These are phyloP conservation scores for Euclidium syriacum DNA, from an alignment of 345 rosid genomes.

Conservation along the genomic window DNA sequence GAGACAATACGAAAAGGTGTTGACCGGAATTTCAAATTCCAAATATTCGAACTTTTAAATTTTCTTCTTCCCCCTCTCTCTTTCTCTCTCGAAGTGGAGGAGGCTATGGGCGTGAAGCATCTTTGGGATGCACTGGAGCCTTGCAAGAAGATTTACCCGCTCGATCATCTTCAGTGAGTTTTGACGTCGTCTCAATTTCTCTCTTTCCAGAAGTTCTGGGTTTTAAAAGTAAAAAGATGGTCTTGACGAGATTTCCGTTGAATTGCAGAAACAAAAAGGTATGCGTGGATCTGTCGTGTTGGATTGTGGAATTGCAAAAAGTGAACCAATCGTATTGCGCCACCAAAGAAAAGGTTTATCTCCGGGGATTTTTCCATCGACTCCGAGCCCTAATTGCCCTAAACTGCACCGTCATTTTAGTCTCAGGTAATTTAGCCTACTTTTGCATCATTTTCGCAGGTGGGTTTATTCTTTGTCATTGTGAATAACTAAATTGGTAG, in stretches of 20 bases:
- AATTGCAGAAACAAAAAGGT: conserved; percentile 68
- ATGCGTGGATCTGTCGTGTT: conserved; percentile 92
- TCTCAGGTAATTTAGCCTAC: conserved; percentile 41
- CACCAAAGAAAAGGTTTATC: conserved; percentile 51
- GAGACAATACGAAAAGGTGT: not conserved
- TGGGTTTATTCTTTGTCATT: not conserved
- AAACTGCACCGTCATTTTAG: conserved; percentile 74
- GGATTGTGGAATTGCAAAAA: conserved; percentile 82
- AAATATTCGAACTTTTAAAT: conserved; percentile 11
- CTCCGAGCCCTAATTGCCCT: conserved; percentile 85
- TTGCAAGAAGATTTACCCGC: conserved; percentile 85
- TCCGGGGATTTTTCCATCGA: conserved; percentile 75
- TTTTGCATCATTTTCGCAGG: not conserved
- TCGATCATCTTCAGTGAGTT: conserved; percentile 70
- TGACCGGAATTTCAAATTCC: not conserved
- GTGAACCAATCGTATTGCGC: conserved; percentile 60
- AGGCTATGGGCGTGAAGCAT: conserved; percentile 76
- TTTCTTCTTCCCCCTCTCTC: not conserved
- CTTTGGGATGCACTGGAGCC: conserved; percentile 85
- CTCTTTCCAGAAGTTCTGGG: not conserved
- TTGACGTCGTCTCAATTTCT: not conserved
- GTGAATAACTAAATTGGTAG: not conserved
- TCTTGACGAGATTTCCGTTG: not conserved
- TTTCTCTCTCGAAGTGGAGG: not conserved
- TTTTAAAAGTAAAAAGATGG: not conserved